Conservation (phyloP, 1,284 basidiomycete genomes). For the Ustanciosporium gigantosporum region DNA sequence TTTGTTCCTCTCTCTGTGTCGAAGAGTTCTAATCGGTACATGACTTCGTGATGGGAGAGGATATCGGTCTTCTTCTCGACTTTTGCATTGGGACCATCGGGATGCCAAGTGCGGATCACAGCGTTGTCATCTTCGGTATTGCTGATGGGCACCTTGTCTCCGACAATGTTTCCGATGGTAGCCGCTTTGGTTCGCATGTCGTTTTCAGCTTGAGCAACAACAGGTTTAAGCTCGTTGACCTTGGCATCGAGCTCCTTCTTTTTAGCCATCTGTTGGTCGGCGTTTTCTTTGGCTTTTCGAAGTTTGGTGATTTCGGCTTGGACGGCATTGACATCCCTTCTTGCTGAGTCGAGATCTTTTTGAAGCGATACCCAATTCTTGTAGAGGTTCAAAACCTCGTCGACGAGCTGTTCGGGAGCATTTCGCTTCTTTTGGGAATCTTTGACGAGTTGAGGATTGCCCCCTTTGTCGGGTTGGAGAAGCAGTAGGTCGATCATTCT, state of each 20-base stretch:
- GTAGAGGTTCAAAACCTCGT: conserved; percentile 91
- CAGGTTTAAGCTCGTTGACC: conserved; percentile 72
- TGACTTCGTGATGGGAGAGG: conserved; percentile 93
- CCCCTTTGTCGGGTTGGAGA: conserved; percentile 68
- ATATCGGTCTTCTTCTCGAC: conserved; percentile 69
- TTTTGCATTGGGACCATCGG: conserved; percentile 71
- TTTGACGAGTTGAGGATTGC: conserved; percentile 87
- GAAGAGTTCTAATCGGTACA: conserved; percentile 88
- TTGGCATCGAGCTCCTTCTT: conserved; percentile 79
- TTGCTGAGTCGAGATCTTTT: conserved; percentile 76
- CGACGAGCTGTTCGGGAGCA: conserved; percentile 84
- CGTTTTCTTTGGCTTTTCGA: conserved; percentile 90
- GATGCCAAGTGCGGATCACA: conserved; percentile 81
- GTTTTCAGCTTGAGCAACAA: conserved; percentile 69
- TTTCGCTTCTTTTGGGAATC: conserved; percentile 92
- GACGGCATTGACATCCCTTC: conserved; percentile 82
- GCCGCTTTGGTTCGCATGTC: conserved; percentile 79
- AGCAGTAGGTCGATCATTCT: conserved; percentile 44
- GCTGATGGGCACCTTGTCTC: conserved; percentile 81
- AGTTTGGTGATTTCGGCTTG: conserved; percentile 92
- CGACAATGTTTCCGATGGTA: conserved; percentile 89
- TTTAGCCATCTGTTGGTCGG: conserved; percentile 78
- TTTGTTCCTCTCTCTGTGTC: conserved; percentile 90
- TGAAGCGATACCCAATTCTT: conserved; percentile 87
- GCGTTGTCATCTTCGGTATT: conserved; percentile 93